Evolutionary conservation across 1,284 basidiomycete species (phyloP), one percentile per base, ranked within the genome.

Genomic region (Stygiomarasmius scandens): DNA sequence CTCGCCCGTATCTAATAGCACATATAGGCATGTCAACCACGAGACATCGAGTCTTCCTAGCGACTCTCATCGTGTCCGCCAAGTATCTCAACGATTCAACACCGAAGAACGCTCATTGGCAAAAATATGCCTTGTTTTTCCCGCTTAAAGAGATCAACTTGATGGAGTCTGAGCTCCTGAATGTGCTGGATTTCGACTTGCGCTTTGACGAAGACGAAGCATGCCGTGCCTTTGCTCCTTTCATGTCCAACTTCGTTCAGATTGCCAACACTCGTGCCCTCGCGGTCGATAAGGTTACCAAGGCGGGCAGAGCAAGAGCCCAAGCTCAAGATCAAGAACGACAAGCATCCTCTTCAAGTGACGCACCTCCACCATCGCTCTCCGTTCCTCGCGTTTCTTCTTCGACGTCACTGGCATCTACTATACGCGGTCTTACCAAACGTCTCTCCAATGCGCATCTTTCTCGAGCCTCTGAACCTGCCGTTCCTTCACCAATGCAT

Each of bases 61-160:
- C 96, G 38, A 90, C 92, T 0, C 87, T 98, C 67, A 98, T 99
- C 73, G 92, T 96, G 50, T 90, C 96, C 27, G 92, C 95, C 65
- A 99, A 99, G 77, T 98, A 98, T 75, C 85, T 98, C 69, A 98
- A 99, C 76, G 96, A 98, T 77, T 94, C 93, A 27, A 90, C 89
- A 44, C 93, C 93, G 14, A 98, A 96, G 82, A 98, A 98, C 80
- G 86, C 87, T 74, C 94, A 98, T 79, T 98, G 95, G 95, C 83
- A 86, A 55, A 71, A 75, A 55, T 94, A 96, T 73, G 92, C 89
- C 20, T 77, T 80, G 60, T 85, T 96, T 71, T 92, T 90, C 70
- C 80, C 86, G 65, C 74, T 85, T 53, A 72, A 77, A n/a, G 89
- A 92, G 74, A 86, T 98, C 74, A 98, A 96, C 75, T 80, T 96